Evolutionary conservation across 768 basidiomycete species (phyloP), one percentile per base, ranked within the genome.

Genomic region (Lactifluus piperatus): DNA sequence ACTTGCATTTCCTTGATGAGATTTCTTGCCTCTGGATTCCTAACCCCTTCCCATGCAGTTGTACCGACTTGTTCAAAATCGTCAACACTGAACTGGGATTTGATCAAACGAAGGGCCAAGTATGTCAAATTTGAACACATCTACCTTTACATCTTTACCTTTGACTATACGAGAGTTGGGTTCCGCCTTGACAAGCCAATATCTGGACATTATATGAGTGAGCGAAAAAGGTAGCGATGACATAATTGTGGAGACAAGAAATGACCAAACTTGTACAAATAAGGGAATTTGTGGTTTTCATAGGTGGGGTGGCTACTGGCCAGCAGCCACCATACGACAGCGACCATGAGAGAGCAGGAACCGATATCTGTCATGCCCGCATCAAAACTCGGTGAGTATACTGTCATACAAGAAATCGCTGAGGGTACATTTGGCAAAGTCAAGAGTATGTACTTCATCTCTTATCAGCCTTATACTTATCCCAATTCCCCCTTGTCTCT

Each of bases 351-450:
- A 66, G 63, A 66, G 44, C 67, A 68, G 53, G 68, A 66, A 11
- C 61, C 68, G 22, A 66, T 65, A 11, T 54, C 68, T 16, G 64
- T 65, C 41, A 81, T 76, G 66, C 75, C 86, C 13, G 76, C 85
- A 10, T 82, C 85, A 16, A 86, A 86, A 75, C 83, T 97, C 32
- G 94, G 95, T 46, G 89, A 94, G 75, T 97, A 97, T 73, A 88
- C 82, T 43, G 83, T 98, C 58, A 81, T 86, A 55, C 74, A 82
- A 57, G 93, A 94, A 64, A 88, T 97, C 59, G 95, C 94, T 20
- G 93, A 94, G 64, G 97, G 97, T 3, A 95, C 92, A 11, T 99
- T 98, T 76, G 97, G 95, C 56, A 97, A 97, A 75, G 97, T 99
- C 71, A 98, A 97, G 80, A 91, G 95, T 97, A 72, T 72, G 92